Evolutionary conservation across 2,329 filamentous ascomycete genomes (phyloP).

Genomic region (Botrytis squamosa): DNA sequence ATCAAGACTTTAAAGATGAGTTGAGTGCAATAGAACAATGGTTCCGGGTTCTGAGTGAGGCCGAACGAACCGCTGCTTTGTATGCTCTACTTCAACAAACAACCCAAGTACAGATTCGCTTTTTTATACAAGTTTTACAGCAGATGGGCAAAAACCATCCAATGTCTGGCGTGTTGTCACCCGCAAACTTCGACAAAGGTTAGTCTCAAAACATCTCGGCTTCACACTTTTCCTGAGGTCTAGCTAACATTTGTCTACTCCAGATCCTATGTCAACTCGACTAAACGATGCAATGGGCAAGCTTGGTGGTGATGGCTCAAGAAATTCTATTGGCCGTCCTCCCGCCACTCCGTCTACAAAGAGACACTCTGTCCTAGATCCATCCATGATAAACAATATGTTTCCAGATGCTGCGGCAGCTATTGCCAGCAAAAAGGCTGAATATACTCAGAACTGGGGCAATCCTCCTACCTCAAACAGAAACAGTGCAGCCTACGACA

Average conservation of each 20-base stretch:
- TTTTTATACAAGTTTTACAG: slow-evolving; percentile 98
- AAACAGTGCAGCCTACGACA: slow-evolving; percentile 80
- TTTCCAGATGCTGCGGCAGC: slow-evolving; percentile 97
- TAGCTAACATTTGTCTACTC: slow-evolving; percentile 22
- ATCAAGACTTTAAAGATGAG: slow-evolving; percentile 99
- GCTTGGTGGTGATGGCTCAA: slow-evolving; percentile 79
- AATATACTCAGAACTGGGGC: slow-evolving; percentile 93
- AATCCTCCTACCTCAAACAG: slow-evolving; percentile 87
- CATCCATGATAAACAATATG: slow-evolving; percentile 95
- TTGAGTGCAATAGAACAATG: slow-evolving; percentile 98
- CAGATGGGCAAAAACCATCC: slow-evolving; percentile 99
- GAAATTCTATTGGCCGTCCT: slow-evolving; percentile 81
- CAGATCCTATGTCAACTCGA: slow-evolving; percentile 97
- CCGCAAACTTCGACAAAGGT: slow-evolving; percentile 97
- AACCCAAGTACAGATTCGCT: slow-evolving; percentile 96
- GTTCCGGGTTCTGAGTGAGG: slow-evolving; percentile 96
- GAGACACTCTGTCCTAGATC: slow-evolving; percentile 90
- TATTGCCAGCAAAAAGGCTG: slow-evolving; percentile 97
- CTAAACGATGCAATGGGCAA: slow-evolving; percentile 97
- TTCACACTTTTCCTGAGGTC: background rate
- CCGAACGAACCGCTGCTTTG: slow-evolving; percentile 89
- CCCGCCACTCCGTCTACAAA: slow-evolving; percentile 77
- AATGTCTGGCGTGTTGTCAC: slow-evolving; percentile 92
- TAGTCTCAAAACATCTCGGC: slow-evolving; percentile 35
- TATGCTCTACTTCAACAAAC: slow-evolving; percentile 97